These are phyloP conservation scores for Hyphopichia khmerensis DNA, from an alignment of 1,139 yeast genomes.

Conservation along the genomic window DNA sequence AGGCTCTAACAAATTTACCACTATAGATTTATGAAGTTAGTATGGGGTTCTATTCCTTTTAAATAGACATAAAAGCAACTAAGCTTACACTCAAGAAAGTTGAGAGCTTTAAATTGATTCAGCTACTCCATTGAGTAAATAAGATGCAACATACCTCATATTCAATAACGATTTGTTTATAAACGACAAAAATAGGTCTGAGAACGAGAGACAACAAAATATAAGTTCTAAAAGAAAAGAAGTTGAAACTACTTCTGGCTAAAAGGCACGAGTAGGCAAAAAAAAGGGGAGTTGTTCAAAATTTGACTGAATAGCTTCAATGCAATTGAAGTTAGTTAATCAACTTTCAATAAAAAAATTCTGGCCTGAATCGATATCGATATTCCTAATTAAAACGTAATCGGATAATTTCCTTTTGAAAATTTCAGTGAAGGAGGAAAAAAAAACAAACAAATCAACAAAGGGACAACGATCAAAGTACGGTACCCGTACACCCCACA, in stretches of 20 bases:
- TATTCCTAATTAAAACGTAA: neutral
- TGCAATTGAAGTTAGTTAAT: too few species aligned
- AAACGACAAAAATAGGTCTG: too few species aligned
- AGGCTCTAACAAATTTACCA: constrained; percentile 93
- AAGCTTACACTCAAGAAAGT: too few species aligned
- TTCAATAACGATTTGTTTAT: neutral
- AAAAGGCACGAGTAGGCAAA: too few species aligned
- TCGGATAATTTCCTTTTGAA: neutral
- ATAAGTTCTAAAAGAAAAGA: neutral
- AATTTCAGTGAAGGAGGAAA: neutral
- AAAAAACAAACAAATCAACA: neutral
- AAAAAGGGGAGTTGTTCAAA: too few species aligned
- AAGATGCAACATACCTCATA: constrained; percentile 11
- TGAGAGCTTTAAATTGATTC: too few species aligned
- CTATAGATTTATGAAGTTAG: constrained; percentile 33
- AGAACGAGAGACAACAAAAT: neutral
- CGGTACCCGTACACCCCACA: too few species aligned
- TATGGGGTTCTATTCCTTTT: neutral
- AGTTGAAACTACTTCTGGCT: too few species aligned
- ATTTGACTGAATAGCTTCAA: too few species aligned
- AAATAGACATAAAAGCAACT: too few species aligned
- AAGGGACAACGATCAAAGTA: too few species aligned
- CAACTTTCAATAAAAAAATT: neutral
- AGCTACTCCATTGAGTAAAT: too few species aligned
- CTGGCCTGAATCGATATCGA: neutral